Evolutionary conservation across 306 rosid genomes (phyloP), one percentile per base, ranked within the genome.

Genomic region (Cucumis hystrix): DNA sequence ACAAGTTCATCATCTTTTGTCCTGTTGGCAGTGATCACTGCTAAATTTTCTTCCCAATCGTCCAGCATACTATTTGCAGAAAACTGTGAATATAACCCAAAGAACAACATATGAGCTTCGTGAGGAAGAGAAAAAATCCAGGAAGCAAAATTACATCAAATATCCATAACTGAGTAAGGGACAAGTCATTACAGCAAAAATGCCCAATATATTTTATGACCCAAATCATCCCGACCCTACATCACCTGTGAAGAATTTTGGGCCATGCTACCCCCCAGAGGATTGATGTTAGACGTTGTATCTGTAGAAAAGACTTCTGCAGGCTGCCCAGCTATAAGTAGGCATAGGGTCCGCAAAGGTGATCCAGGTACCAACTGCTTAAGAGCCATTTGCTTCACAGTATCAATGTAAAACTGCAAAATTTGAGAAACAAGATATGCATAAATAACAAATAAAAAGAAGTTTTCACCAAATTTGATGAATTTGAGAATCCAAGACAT

Each of bases 1-100:
- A 92, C 98, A 56, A 94, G 91, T 76, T 94, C 97, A 47, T 94
- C 98, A 79, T 85, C 97, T 85, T 94, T 91, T 77, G 98, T 94
- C 84, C 97, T 84, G 84, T 94, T 94, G 80, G 97, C 95, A 80
- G 96, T 86, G 77, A 94, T 88, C 59, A 94, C 92, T 28, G 98
- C 96, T 77, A 94, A 81, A 89, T 94, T 94, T 81, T 92, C 89
- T 80, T 88, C 96, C 98, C 98, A 94, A 56, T 87, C 95, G 77
- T 91, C 96, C 82, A 91, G 92, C 98, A 93, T 88, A 52, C 85
- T 84, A 81, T 84, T 85, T 40, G 88, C 82, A 71, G 85, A 88
- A 83, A 80, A 78, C 98, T 94, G 79, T 76, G 75, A 82, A 71
- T 56, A 62, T 77, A 63, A 76, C 68, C 77, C 28, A 54, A 77